Evolutionary conservation across 495 filamentous ascomycete species (phyloP).

Genomic region (Hypoxylon crocopeplum): DNA sequence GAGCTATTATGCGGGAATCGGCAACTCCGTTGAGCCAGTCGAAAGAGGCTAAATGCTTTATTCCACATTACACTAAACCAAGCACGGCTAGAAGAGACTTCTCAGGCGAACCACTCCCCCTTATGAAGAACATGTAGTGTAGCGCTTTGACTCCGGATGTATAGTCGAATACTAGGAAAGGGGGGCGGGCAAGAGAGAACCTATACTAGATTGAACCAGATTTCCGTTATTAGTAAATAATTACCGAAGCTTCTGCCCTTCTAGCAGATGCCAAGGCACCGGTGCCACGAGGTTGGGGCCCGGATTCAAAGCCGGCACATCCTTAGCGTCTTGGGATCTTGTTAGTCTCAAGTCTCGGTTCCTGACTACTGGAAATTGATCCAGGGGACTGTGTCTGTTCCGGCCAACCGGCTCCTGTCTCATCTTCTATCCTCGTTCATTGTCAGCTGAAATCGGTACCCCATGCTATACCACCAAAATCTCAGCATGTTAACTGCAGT

Average conservation of each 20-base stretch:
- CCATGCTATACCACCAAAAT: neutral
- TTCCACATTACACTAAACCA: too few species aligned
- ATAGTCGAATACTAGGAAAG: too few species aligned
- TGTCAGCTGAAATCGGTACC: neutral
- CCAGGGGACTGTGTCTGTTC: neutral
- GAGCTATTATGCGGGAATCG: neutral
- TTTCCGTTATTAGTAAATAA: conserved; percentile 32
- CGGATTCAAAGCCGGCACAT: conserved; percentile 22
- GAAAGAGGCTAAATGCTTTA: too few species aligned
- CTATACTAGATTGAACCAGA: conserved; percentile 1
- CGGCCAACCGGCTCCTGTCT: neutral
- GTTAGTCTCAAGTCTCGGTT: conserved; percentile 8
- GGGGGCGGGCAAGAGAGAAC: neutral
- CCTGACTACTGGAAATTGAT: conserved; percentile 14
- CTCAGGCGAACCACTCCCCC: too few species aligned
- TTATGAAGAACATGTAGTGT: too few species aligned
- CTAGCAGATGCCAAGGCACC: conserved; percentile 12
- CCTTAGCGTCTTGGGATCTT: conserved; percentile 11
- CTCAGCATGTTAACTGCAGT: too few species aligned
- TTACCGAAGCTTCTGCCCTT: conserved; percentile 11
- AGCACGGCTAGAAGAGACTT: too few species aligned
- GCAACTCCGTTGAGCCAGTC: too few species aligned
- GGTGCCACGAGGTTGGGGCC: neutral
- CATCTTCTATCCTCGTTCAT: neutral
- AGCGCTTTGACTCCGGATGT: too few species aligned